Conservation (phyloP, 106 monocot species). For the Alisma plantagoaquatica region DNA sequence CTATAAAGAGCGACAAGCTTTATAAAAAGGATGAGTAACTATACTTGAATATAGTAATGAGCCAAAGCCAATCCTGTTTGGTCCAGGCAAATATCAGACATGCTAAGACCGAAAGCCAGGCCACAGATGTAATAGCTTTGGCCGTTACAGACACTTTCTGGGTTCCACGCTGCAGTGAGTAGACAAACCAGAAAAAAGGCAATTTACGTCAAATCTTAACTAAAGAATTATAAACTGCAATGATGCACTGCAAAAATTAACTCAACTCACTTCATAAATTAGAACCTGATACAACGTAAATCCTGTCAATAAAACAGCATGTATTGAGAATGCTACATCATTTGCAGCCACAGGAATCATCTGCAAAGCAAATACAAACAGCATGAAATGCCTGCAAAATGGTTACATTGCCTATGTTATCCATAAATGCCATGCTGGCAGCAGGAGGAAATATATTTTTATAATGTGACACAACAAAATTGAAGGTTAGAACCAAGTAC, state of each 20-base stretch:
- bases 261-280: constrained; percentile 62
- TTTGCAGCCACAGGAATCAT: constrained; percentile 97
- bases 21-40: too few relatives aligned
- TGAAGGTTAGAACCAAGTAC: not conserved
- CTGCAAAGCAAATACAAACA: constrained; percentile 24
- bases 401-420: too few relatives aligned
- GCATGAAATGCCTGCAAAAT: not conserved
- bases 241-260: constrained; percentile 1
- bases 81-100: constrained; percentile 68
- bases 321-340: constrained; percentile 93
- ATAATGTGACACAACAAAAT: not conserved
- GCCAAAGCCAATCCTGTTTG: constrained; percentile 90
- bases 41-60: constrained; percentile 83
- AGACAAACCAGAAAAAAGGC: constrained; percentile 1
- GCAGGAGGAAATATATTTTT: not conserved
- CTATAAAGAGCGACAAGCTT: too few relatives aligned
- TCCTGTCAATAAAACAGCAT: constrained; percentile 82
- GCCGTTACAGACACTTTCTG: constrained; percentile 76
- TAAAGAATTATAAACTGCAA: not conserved
- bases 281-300: constrained; percentile 81
- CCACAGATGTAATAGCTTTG: constrained; percentile 41
- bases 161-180: constrained; percentile 42
- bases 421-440: too few relatives aligned
- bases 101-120: constrained; percentile 50
- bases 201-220: not conserved